Evolutionary conservation across 768 basidiomycete species (phyloP), one percentile per base, ranked within the genome.

Genomic region (Panus rudis): DNA sequence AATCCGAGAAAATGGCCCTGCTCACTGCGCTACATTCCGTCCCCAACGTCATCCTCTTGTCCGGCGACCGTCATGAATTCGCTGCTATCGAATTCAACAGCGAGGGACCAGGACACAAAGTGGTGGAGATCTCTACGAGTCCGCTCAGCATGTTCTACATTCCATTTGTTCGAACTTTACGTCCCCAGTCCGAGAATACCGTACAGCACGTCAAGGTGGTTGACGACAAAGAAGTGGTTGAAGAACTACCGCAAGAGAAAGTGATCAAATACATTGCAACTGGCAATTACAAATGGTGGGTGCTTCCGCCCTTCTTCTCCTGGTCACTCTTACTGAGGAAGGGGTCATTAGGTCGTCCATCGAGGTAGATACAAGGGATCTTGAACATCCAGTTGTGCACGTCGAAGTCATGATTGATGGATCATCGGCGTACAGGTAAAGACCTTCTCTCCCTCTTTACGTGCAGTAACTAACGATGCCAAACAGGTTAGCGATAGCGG

Each of bases 1-100:
- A 69, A 4, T 55, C 57, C 12, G 85, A 88, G 61, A 79, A 82
- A 52, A 65, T 70, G 12, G 60, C 69, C 0, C 60, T 90, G 11
- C 66, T 89, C 22, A 60, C 68, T 19, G 66, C 73, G 0, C 63
- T 90, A 31, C 74, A 80, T 46, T 68, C 75, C 19, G 77, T 87
- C 10, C 81, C 83, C 1, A 87, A 88, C 52, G 75, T 85, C 35
- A 62, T 82, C 54, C 56, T 88, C 39, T 62, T 88, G 34, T 79
- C 78, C 2, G 85, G 84, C 6, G 86, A 87, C 56, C 70, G 85
- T 17, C 86, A 89, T 58, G 85, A 88, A 62, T 88, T 87, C 52
- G 84, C 84, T 1, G 76, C 75, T 4, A 71, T 86, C 50, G 76
- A 81, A 61, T 82, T 78, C 57, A 69, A 66, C 41, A 53, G 68